Evolutionary conservation across 2,329 filamentous ascomycete genomes (phyloP).

Genomic region (Fusarium annulatum): DNA sequence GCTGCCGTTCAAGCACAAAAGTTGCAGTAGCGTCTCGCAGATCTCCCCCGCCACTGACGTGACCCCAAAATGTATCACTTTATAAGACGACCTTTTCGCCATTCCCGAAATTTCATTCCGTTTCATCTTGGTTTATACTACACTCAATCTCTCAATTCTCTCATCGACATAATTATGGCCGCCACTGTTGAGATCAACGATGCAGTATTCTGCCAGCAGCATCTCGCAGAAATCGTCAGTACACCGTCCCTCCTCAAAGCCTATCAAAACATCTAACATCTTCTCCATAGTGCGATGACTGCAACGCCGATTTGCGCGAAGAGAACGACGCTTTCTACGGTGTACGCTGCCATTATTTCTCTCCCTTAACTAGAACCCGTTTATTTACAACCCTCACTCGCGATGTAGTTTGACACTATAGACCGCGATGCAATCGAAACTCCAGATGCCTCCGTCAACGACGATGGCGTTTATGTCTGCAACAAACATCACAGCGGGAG

Average conservation of each 20-base stretch:
- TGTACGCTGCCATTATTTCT: neutral
- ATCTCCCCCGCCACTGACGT: neutral
- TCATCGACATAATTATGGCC: neutral
- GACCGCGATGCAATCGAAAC: neutral
- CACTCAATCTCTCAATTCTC: too few relatives aligned
- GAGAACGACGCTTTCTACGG: neutral
- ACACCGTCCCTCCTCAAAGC: accelerated
- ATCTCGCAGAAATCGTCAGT: neutral
- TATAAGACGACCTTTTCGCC: accelerated
- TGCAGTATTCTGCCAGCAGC: neutral
- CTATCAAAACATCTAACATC: accelerated
- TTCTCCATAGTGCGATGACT: neutral
- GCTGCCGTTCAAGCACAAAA: neutral
- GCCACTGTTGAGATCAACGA: neutral
- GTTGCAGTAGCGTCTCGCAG: neutral
- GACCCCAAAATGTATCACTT: too few relatives aligned
- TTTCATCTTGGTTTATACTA: accelerated
- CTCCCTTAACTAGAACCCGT: accelerated
- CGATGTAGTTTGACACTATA: neutral
- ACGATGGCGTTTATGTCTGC: neutral
- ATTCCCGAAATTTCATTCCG: accelerated
- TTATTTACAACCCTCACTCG: accelerated
- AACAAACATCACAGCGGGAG: accelerated
- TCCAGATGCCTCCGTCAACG: accelerated
- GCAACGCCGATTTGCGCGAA: neutral